Evolutionary conservation across 441 rosid genomes (phyloP).

Genomic region (Pelargonium citronellum): DNA sequence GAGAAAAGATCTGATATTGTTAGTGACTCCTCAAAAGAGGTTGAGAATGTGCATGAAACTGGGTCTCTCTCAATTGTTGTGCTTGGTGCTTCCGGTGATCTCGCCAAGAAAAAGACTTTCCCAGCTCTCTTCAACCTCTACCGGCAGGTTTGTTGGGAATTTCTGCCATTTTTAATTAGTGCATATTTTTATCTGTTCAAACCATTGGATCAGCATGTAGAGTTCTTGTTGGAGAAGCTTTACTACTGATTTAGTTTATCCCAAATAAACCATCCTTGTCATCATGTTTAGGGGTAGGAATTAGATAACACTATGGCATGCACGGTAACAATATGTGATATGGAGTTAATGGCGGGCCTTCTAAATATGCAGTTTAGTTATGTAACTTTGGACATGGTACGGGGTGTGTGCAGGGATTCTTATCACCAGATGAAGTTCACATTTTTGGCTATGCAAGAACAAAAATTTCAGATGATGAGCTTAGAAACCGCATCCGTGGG

Average conservation of each 20-base stretch:
- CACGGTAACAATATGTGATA: neutral
- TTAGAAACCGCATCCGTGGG: conserved; percentile 69
- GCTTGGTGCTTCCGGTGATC: conserved; percentile 93
- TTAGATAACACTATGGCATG: neutral
- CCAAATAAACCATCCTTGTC: no score
- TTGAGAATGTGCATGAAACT: conserved; percentile 44
- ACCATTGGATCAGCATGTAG: no score
- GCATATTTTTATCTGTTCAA: neutral
- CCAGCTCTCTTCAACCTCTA: conserved; percentile 92
- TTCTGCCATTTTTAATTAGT: neutral
- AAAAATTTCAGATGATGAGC: conserved; percentile 68
- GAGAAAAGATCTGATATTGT: conserved; percentile 55
- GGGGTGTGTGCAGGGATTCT: conserved; percentile 55
- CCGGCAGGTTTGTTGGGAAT: conserved; percentile 50
- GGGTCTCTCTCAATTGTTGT: conserved; percentile 84
- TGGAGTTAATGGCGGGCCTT: neutral
- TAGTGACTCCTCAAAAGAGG: conserved; percentile 37
- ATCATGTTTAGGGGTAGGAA: no score
- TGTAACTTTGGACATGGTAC: conserved; percentile 13
- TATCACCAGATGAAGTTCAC: conserved; percentile 68
- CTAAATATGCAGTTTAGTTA: neutral
- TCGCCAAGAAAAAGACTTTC: conserved; percentile 83
- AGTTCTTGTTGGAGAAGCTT: no score
- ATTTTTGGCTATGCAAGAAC: conserved; percentile 96
- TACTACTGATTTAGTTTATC: no score